These are phyloP conservation scores for Simplicillium sp. DNA, from an alignment of 2,329 filamentous ascomycete genomes.

Conservation along the genomic window DNA sequence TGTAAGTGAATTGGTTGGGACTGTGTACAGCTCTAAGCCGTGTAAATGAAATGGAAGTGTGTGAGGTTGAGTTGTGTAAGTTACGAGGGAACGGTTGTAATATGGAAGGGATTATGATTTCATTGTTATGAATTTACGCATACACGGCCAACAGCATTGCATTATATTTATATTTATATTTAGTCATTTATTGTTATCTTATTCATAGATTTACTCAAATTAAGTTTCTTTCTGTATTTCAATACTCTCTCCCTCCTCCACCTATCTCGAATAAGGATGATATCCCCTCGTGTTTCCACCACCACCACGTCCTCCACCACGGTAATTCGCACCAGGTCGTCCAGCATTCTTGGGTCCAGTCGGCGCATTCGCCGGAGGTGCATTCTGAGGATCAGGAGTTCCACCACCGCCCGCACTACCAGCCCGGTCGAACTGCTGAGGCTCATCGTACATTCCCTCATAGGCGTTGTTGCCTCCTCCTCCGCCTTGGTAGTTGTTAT, in stretches of 20 bases:
- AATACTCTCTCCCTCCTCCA: not conserved
- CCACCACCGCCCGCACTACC: constrained; percentile 31
- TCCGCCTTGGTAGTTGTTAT: constrained; percentile 3
- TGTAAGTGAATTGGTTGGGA: no score
- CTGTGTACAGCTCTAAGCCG: no score
- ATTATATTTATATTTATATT: no score
- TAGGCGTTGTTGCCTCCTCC: constrained; percentile 36
- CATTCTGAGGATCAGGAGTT: constrained; percentile 33
- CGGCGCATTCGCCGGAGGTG: constrained; percentile 54
- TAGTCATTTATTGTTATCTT: no score
- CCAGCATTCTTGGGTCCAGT: constrained; percentile 95
- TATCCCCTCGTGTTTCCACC: constrained; percentile 49
- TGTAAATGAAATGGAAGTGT: no score
- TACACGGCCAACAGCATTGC: no score
- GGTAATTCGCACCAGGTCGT: constrained; percentile 84
- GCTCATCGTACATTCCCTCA: constrained; percentile 98
- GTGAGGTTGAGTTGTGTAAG: no score
- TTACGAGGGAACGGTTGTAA: no score
- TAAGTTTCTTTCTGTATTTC: not conserved
- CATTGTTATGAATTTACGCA: no score
- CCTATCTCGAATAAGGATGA: constrained; percentile 58
- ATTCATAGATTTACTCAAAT: no score
- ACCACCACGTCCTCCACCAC: constrained; percentile 73
- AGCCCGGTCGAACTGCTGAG: constrained; percentile 43
- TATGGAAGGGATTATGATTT: no score